A percentile compares a stretch with the other conserved stretches of the same genome.
Conservation (phyloP, 1,139 yeast genomes). For the Diutina neorugosa region DNA sequence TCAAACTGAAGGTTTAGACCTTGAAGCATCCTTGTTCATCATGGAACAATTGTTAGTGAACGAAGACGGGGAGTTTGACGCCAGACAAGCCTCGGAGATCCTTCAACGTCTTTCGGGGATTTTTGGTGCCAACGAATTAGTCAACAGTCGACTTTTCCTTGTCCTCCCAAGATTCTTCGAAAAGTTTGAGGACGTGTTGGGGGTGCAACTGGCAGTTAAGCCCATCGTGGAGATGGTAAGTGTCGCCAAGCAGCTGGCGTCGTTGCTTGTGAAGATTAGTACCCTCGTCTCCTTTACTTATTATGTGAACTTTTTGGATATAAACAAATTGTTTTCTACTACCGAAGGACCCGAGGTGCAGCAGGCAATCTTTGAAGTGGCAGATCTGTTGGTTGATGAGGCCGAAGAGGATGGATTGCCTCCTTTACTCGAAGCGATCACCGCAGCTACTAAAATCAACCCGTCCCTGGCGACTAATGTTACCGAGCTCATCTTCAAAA, state of each 20-base stretch:
- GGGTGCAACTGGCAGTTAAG: neutral
- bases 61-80: neutral
- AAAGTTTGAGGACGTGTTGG: slow-evolving; percentile 12
- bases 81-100: neutral
- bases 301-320: neutral
- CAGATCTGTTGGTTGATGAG: slow-evolving; percentile 36
- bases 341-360: slow-evolving; percentile 12
- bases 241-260: slow-evolving; percentile 18
- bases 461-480: slow-evolving; percentile 23
- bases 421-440: slow-evolving; percentile 58
- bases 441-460: slow-evolving; percentile 38
- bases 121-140: slow-evolving; percentile 10
- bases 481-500: slow-evolving; percentile 45
- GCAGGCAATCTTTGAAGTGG: slow-evolving; percentile 17
- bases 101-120: neutral
- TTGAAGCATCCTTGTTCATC: neutral
- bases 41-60: neutral
- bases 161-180: slow-evolving; percentile 46
- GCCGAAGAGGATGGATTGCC: slow-evolving; percentile 79
- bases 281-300: slow-evolving; percentile 41
- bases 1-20: neutral
- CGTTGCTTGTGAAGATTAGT: slow-evolving; percentile 28
- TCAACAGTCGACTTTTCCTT: slow-evolving; percentile 34
- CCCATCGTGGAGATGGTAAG: neutral
- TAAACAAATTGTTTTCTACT: neutral